Evolutionary conservation across 345 rosid genomes (phyloP), one percentile per base, ranked within the genome.

Genomic region (Limnanthes douglasii): DNA sequence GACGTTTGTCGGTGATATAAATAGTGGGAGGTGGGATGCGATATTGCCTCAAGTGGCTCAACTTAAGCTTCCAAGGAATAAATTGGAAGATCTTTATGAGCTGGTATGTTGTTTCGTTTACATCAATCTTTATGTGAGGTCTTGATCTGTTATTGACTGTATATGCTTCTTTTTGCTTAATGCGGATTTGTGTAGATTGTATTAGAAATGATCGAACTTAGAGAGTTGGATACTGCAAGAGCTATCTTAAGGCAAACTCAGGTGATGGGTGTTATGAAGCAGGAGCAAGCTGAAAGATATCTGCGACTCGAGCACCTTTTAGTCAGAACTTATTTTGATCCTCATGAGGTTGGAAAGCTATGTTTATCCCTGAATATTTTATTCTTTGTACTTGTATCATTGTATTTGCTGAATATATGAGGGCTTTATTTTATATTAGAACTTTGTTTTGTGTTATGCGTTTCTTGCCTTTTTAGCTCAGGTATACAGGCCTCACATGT

Each of bases 251-350:
- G 83, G 66, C 96, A 90, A 56, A 90, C 98, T 25, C 98, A 84
- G 57, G 98, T 78, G 35, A 90, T 90, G 98, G 88, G 98, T 48
- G 80, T 84, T 46, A 80, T 90, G 98, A 90, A 84, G 70, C 98
- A 90, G 72, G 98, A 90, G 71, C 92, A 84, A 59, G 84, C 98
- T 12, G 95, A 80, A 38, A 72, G 98, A 70, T 84, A 84, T 67
- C 62, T 90, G 79, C 55, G 70, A 31, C 93, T 90, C 18, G 93
- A 90, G 58, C 96, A 90, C 70, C 90, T 84, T 29, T 69, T 90
- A 23, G 96, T 90, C 51, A 70, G 94, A 62, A 75, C 94, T 37
- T 90, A 90, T 48, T 90, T 84, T 58, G 96, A 84, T 65, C 93
- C 98, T 0, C 75, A 70, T 55, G 98, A 90, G 94, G 96, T 90